Base-by-base conservation (phyloP, 352 stramenopile species). In the Peronospora destructor region DNA sequence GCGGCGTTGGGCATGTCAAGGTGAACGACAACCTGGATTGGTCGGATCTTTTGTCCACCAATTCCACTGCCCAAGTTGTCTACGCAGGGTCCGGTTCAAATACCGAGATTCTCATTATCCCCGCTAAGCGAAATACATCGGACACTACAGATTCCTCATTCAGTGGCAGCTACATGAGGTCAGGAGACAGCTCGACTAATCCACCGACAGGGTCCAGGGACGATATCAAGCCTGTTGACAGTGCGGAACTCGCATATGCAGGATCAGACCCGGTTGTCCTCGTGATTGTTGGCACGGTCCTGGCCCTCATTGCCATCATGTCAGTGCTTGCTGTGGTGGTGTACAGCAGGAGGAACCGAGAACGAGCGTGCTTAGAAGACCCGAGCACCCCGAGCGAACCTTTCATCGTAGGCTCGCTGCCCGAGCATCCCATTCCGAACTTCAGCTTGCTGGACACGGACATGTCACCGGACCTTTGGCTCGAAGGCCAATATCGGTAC, bases 51-150 rank as follows among this genome's bases (percentile, higher is more conserved):
- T 57, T 82, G 33, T 37, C 52, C 26, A 78, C 75, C 34, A 62
- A 61, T 16, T 61, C 62, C n/a, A 76, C 53, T 7, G 68, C 71
- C 26, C 64, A 60, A 32, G 71, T 82, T 63, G 34, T 71, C 14
- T 74, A 76, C 49, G 25, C 56, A 52, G 60, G 66, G 4, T 66
- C 63, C 5, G 55, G 61, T 10, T 70, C 66, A 5, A 58, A 41
- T 13, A 50, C 61, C 38, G 54, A 71, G 38, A 60, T 75, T 45
- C 41, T 75, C 3, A 49, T 75, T 21, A 42, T 72, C 21, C 62
- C 66, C 1, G 46, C 64, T n/a, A 53, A 56, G 29, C 51, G 52
- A 17, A 49, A 29, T 7, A 34, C 46, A 35, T 54, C 57, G 21
- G 47, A 49, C 6, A 34, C 21, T 12, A 48, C 38, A 3, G 21